These are phyloP conservation scores for Leishmania braziliensis DNA, from an alignment of 208 protist species.

Conservation along the genomic window DNA sequence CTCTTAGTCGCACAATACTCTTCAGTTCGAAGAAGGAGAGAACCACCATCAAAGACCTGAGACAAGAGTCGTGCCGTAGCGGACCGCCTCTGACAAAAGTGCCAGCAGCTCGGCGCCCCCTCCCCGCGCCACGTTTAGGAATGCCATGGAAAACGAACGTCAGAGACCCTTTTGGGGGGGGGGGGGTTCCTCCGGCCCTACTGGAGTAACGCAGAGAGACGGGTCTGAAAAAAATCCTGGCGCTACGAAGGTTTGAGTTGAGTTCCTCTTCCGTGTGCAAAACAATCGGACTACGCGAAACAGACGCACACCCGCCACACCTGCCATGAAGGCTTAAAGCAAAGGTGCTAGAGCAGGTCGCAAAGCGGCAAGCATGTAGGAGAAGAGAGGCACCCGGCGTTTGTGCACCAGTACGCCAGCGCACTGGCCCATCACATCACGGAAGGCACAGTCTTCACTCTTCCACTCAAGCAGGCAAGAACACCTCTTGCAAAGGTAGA, in stretches of 20 bases:
- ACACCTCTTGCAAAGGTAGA: neutral
- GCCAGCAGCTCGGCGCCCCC: neutral
- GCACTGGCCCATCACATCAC: neutral
- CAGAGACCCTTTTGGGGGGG: neutral
- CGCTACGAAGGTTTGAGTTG: neutral
- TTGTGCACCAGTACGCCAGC: neutral
- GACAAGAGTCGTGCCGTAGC: neutral
- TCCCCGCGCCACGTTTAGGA: neutral
- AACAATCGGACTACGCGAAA: neutral
- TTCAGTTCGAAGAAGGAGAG: neutral
- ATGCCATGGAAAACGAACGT: neutral
- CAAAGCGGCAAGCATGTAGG: neutral
- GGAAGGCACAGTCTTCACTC: neutral
- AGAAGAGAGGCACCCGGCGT: neutral
- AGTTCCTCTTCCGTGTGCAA: neutral
- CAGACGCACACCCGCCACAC: neutral
- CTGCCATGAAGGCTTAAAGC: neutral
- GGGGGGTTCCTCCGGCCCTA: neutral
- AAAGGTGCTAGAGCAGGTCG: neutral
- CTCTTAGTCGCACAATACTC: neutral
- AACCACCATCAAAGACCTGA: neutral
- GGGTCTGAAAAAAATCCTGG: neutral
- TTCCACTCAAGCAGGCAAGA: neutral
- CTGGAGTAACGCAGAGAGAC: neutral
- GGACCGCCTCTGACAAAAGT: neutral